Conservation (phyloP, 2,329 filamentous ascomycete genomes). For the Phyllosticta capitalensis region DNA sequence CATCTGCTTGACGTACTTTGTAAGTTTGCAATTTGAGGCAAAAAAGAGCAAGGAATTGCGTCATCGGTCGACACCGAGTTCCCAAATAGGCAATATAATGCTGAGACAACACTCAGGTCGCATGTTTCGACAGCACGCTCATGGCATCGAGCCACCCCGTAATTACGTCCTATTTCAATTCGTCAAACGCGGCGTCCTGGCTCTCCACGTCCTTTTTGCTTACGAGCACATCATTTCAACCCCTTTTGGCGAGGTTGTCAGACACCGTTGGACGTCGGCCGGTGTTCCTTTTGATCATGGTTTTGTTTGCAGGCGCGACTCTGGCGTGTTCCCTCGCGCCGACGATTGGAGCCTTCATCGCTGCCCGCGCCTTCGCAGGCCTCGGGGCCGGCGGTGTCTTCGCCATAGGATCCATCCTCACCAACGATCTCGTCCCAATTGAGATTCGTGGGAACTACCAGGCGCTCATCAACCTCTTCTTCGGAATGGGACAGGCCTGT, state of each 20-base stretch:
- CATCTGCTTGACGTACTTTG: conserved; percentile 29
- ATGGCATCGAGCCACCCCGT: conserved; percentile 76
- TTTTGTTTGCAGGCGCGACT: conserved; percentile 55
- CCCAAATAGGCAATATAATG: not conserved
- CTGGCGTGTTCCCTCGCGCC: conserved; percentile 59
- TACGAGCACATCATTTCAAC: conserved; percentile 67
- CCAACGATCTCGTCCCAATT: conserved; percentile 65
- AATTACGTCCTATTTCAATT: conserved; percentile 69
- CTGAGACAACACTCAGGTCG: conserved; percentile 18
- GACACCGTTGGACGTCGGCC: conserved; percentile 62
- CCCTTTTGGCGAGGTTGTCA: conserved; percentile 62
- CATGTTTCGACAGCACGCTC: conserved; percentile 63
- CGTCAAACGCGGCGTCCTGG: conserved; percentile 74
- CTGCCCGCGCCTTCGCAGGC: conserved; percentile 61
- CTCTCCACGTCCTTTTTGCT: conserved; percentile 70
- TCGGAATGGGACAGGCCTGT: conserved; percentile 41
- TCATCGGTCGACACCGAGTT: not conserved
- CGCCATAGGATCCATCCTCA: conserved; percentile 60
- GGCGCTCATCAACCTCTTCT: conserved; percentile 58
- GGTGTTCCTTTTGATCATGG: conserved; percentile 55
- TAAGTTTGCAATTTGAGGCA: no score
- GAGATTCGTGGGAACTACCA: conserved; percentile 65
- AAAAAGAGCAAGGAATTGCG: not conserved
- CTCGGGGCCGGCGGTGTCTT: conserved; percentile 64
- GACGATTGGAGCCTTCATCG: conserved; percentile 60